Conservation (phyloP, 768 basidiomycete species). For the Pholiota microspora region DNA sequence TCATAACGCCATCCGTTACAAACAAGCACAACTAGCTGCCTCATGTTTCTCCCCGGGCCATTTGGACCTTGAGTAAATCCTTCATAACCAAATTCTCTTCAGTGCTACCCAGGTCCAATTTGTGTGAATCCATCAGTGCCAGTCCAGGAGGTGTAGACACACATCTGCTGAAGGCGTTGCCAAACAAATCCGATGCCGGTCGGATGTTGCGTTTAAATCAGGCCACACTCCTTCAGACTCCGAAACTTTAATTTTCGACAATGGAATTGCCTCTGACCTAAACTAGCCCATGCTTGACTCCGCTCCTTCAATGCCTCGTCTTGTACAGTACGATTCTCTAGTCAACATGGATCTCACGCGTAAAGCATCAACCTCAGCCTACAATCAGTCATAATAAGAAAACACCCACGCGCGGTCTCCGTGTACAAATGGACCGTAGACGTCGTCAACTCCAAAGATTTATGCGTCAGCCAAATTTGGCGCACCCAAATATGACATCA, state of each 20-base stretch:
- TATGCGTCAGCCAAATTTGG: slow-evolving; percentile 12
- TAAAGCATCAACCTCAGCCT: background rate
- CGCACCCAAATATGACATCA: slow-evolving; percentile 12
- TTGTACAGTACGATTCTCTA: background rate
- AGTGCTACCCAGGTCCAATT: background rate
- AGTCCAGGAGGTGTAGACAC: background rate
- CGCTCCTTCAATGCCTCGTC: slow-evolving; percentile 5
- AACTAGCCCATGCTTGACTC: too few species aligned
- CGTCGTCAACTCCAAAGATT: slow-evolving; percentile 4
- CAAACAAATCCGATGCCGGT: slow-evolving; percentile 19
- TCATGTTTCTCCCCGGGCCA: slow-evolving; percentile 8
- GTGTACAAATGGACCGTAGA: background rate
- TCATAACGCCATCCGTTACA: slow-evolving; percentile 39
- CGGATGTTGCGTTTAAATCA: slow-evolving; percentile 17
- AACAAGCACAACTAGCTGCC: slow-evolving; percentile 29
- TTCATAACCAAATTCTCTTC: background rate
- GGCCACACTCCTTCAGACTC: slow-evolving; percentile 24
- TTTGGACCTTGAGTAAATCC: background rate
- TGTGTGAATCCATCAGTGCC: background rate
- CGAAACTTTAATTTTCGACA: slow-evolving; percentile 26
- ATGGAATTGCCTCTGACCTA: slow-evolving; percentile 3
- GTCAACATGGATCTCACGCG: background rate
- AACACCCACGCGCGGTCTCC: background rate
- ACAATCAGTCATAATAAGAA: background rate
- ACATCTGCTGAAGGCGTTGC: slow-evolving; percentile 14